Percentiles rank a stretch among this genome's conserved stretches.
These are phyloP conservation scores for Tuber brumale DNA, from an alignment of 495 filamentous ascomycete species.

Conservation along the genomic window DNA sequence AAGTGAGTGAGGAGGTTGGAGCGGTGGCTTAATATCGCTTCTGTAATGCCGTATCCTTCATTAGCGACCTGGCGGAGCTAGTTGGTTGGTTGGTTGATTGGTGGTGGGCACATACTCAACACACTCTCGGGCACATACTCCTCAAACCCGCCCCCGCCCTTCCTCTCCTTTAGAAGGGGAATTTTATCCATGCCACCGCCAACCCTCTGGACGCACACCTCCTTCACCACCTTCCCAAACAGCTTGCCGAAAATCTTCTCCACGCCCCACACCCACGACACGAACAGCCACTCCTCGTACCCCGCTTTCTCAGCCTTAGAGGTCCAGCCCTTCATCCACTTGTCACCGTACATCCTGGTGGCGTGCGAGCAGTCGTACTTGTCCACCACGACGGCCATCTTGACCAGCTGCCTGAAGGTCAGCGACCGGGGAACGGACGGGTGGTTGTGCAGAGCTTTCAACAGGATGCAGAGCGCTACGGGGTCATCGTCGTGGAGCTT, in stretches of 20 bases:
- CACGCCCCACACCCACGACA: conserved; percentile 27
- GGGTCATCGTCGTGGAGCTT: conserved; percentile 25
- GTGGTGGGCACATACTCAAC: background rate
- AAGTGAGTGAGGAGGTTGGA: background rate
- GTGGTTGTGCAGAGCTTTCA: conserved; percentile 22
- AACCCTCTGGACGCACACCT: background rate
- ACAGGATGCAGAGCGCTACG: conserved; percentile 14
- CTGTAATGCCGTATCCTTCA: background rate
- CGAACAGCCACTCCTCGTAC: conserved; percentile 24
- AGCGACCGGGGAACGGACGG: conserved; percentile 8
- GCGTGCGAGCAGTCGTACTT: conserved; percentile 28
- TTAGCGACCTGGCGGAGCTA: background rate
- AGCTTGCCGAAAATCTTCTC: conserved; percentile 13
- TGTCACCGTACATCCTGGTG: conserved; percentile 17
- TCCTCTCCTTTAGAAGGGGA: background rate
- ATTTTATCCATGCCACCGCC: background rate
- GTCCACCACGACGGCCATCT: conserved; percentile 25
- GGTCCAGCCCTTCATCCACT: conserved; percentile 21
- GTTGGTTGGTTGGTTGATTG: background rate
- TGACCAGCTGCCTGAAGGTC: conserved; percentile 16
- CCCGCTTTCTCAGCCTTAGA: background rate
- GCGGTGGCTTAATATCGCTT: background rate
- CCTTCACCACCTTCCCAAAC: conserved; percentile 5
- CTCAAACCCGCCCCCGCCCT: background rate
- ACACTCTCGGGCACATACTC: background rate